A percentile compares a stretch with the other conserved stretches of the same genome.
Conservation (phyloP, 768 basidiomycete species). For the Trametes elegans region DNA sequence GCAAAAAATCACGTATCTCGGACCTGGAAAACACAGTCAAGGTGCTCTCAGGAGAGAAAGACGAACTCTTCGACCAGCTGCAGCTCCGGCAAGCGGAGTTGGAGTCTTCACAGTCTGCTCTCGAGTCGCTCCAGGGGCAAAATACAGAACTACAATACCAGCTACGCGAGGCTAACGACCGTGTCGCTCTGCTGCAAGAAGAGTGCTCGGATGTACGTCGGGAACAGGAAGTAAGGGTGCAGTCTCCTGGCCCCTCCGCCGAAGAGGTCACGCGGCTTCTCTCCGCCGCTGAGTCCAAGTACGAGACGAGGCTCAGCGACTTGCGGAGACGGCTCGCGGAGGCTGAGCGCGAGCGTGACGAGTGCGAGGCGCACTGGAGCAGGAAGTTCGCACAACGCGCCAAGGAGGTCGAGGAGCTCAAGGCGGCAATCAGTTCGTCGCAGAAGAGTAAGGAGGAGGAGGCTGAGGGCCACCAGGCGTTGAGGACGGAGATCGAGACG, state of each 20-base stretch:
- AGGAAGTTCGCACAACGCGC: slow-evolving; percentile 76
- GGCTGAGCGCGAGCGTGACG: slow-evolving; percentile 81
- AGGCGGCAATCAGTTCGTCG: slow-evolving; percentile 53
- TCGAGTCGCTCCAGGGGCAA: slow-evolving; percentile 73
- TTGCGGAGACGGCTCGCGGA: slow-evolving; percentile 58
- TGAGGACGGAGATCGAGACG: slow-evolving; percentile 55
- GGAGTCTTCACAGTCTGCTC: slow-evolving; percentile 76
- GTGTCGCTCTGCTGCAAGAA: slow-evolving; percentile 65
- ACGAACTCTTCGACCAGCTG: slow-evolving; percentile 77
- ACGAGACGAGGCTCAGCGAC: slow-evolving; percentile 74
- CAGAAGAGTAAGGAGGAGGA: slow-evolving; percentile 60
- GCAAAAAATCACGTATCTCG: slow-evolving; percentile 59
- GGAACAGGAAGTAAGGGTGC: slow-evolving; percentile 47
- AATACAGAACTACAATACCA: slow-evolving; percentile 86
- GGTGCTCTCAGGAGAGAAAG: slow-evolving; percentile 71
- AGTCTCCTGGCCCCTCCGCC: slow-evolving; percentile 46
- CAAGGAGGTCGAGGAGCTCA: slow-evolving; percentile 73
- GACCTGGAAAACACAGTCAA: slow-evolving; percentile 71
- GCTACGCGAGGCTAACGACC: slow-evolving; percentile 76
- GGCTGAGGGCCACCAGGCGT: slow-evolving; percentile 45
- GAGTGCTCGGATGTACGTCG: slow-evolving; percentile 64
- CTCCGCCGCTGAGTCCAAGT: slow-evolving; percentile 69
- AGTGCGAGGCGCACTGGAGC: slow-evolving; percentile 88
- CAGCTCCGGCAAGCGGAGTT: slow-evolving; percentile 88
- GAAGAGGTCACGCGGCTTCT: slow-evolving; percentile 74